Evolutionary conservation across 2,329 filamentous ascomycete genomes (phyloP), one percentile per base, ranked within the genome.

Genomic region (Arachnopeziza araneosa): DNA sequence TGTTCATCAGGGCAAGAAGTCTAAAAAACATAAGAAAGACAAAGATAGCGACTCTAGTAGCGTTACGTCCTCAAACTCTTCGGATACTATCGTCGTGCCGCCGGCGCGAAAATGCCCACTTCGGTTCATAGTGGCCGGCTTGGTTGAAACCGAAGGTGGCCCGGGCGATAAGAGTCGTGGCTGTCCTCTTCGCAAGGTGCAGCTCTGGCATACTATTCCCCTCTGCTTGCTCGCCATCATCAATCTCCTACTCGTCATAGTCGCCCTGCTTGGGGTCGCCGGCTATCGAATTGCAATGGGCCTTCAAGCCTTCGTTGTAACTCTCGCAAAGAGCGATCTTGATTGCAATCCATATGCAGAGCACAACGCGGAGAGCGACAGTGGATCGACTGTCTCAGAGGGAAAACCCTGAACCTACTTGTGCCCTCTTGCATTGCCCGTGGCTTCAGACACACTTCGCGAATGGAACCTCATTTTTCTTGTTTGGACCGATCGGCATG

Each of bases 141-240:
- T 71, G 61, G 61, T 71, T 22, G 57, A 70, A 26, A 24, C 61
- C 1, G 58, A 66, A 44, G 54, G 21, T 9, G 60, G 64, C 19
- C 51, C 51, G 24, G 66, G 63, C 1, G 55, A 23, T 4, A 59
- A 65, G 19, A 60, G 56, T 32, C 36, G 52, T 36, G 55, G 57
- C 24, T 71, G 68, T 54, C 65, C 66, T 21, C 55, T 70, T 6
- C 54, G 67, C 23, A 62, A 67, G 54, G 63, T 71, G 24, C 67
- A 70, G 44, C 58, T 70, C 8, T 71, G 65, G 67, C 68, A 71
- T 59, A 67, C 64, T 6, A 66, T 71, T 30, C 68, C 67, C 1
- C 59, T 71, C 9, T 69, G 66, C 19, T 53, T 70, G 6, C 55
- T 72, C 2, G 67, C 67, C 1, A 63, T 69, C 8, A 60, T 69